phyloP scores from a whole-genome alignment of 139 green algal species.

The Coelastrella sp. region DNA sequence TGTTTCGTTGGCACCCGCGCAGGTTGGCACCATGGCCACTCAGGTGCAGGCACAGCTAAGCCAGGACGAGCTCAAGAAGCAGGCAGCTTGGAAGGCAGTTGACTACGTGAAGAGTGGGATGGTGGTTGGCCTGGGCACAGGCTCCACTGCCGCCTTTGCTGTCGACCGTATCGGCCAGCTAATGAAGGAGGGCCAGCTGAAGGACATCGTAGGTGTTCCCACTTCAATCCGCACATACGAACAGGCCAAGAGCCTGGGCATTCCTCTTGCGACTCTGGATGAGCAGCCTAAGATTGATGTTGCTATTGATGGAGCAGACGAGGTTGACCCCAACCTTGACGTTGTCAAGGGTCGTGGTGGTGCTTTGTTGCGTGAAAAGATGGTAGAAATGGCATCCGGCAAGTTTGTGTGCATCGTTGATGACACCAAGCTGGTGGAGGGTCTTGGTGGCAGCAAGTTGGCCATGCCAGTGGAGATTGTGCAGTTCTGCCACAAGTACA shows the following conservation, averaged over 20 bases:
- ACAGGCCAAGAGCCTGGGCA: constrained; percentile 90
- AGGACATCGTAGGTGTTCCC: constrained; percentile 96
- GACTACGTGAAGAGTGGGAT: constrained; percentile 98
- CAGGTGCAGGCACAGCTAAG: constrained; percentile 24
- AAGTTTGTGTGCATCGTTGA: constrained; percentile 99
- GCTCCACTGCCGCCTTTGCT: constrained; percentile 98
- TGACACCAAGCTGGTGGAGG: constrained; percentile 95
- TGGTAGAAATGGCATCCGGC: constrained; percentile 95
- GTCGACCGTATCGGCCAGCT: constrained; percentile 97
- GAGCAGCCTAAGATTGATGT: constrained; percentile 96
- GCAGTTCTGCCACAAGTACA: constrained; percentile 98
- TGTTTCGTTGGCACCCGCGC: not conserved
- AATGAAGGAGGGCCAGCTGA: constrained; percentile 90
- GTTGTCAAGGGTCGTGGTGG: constrained; percentile 99
- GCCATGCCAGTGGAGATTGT: constrained; percentile 99
- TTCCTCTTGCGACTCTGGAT: constrained; percentile 97
- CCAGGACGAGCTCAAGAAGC: constrained; percentile 97
- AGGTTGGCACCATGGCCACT: constrained; percentile 21
- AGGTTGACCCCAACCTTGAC: constrained; percentile 96
- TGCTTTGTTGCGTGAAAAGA: constrained; percentile 99
- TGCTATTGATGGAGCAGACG: constrained; percentile 98
- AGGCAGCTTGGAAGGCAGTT: constrained; percentile 95
- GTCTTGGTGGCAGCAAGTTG: constrained; percentile 89
- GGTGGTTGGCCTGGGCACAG: constrained; percentile 96
- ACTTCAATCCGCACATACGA: constrained; percentile 95